Conservation (phyloP, 352 stramenopile genomes). For the Pseudoperonospora humuli region DNA sequence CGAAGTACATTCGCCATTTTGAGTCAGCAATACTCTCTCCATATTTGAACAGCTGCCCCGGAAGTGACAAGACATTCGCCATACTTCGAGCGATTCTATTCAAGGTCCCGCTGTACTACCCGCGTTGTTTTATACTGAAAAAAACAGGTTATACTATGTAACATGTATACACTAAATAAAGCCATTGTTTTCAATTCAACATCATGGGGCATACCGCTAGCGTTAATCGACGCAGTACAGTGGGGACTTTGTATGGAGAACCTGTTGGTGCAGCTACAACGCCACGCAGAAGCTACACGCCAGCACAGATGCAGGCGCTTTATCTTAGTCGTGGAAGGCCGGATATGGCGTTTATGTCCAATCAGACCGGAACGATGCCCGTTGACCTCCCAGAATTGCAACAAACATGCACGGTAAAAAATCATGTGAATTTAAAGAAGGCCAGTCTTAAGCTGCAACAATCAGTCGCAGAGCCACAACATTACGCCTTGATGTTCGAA, state of each 20-base stretch:
- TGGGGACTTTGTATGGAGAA: constrained; percentile 57
- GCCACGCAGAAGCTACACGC: constrained; percentile 56
- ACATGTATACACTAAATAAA: background rate
- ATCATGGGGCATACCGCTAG: constrained; percentile 70
- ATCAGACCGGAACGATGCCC: constrained; percentile 35
- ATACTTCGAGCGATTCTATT: constrained; percentile 60
- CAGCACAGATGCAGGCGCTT: constrained; percentile 73
- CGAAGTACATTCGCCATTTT: no score
- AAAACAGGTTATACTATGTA: constrained; percentile 11
- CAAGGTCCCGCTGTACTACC: constrained; percentile 54
- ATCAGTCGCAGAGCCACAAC: constrained; percentile 10
- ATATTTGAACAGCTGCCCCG: constrained; percentile 91
- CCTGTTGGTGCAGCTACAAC: constrained; percentile 32
- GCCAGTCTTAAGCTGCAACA: constrained; percentile 48
- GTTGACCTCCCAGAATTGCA: constrained; percentile 73
- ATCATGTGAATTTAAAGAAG: constrained; percentile 84
- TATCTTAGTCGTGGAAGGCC: constrained; percentile 69
- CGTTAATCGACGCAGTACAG: constrained; percentile 39
- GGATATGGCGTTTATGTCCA: constrained; percentile 83
- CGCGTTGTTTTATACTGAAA: no score
- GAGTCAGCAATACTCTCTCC: constrained; percentile 90
- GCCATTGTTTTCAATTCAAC: background rate
- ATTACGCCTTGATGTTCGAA: constrained; percentile 53
- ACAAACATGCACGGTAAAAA: constrained; percentile 76
- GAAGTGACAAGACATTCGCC: constrained; percentile 92